Conservation (phyloP, 495 filamentous ascomycete genomes). For the Pyrenopolyporus hunteri region DNA sequence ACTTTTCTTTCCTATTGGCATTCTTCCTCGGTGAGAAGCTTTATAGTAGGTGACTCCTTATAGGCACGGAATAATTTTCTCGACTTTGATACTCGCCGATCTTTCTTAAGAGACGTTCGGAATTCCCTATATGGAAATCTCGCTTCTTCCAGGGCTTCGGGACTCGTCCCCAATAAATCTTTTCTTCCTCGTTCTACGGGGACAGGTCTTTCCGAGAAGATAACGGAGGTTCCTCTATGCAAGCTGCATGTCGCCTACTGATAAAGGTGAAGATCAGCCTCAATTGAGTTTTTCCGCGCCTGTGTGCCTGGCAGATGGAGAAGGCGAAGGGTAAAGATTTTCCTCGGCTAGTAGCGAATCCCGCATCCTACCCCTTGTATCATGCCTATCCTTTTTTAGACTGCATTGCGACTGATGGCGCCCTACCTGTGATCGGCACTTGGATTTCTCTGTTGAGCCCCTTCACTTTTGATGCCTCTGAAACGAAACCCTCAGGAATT, state of each 20-base stretch:
- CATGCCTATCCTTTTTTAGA: conserved; percentile 8
- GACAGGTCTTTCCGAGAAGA: conserved; percentile 30
- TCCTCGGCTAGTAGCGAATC: conserved; percentile 33
- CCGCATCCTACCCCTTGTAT: conserved; percentile 17
- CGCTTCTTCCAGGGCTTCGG: conserved; percentile 29
- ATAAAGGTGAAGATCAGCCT: conserved; percentile 39
- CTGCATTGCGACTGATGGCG: conserved; percentile 17
- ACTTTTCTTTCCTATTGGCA: background rate
- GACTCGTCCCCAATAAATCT: conserved; percentile 15
- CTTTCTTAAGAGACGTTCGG: conserved; percentile 19
- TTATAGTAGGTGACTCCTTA: background rate
- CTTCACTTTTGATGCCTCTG: background rate
- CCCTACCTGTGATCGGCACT: conserved; percentile 34
- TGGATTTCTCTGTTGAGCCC: conserved; percentile 34
- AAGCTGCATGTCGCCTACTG: conserved; percentile 27
- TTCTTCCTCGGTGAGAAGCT: conserved; percentile 16
- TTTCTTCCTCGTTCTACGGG: background rate
- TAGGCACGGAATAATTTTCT: conserved; percentile 7
- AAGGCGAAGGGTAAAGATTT: conserved; percentile 17
- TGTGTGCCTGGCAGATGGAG: conserved; percentile 35
- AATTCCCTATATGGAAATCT: conserved; percentile 30
- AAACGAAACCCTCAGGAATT: conserved; percentile 17
- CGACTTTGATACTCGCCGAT: conserved; percentile 16
- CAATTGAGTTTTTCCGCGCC: conserved; percentile 34
- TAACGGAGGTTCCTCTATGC: conserved; percentile 30